These are phyloP conservation scores for Leishmania turanica DNA, from an alignment of 208 protist genomes.

Conservation along the genomic window DNA sequence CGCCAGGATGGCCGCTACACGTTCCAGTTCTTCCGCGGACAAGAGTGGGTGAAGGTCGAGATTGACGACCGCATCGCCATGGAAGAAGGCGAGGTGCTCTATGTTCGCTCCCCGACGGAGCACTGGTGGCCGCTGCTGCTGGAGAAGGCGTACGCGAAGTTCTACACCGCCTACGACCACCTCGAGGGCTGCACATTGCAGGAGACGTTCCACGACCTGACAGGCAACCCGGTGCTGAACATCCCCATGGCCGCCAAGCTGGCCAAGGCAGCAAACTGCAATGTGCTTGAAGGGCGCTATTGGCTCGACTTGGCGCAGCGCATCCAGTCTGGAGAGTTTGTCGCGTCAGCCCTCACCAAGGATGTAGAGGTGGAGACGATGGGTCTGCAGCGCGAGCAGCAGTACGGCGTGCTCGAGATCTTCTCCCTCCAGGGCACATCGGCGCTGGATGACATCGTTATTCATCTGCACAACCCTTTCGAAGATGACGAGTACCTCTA, in stretches of 20 bases:
- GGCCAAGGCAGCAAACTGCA: conserved; percentile 62
- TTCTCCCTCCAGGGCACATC: conserved; percentile 76
- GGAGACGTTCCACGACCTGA: conserved; percentile 83
- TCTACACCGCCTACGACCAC: conserved; percentile 77
- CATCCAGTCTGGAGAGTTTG: conserved; percentile 59
- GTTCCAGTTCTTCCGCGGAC: conserved; percentile 84
- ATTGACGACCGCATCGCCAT: conserved; percentile 78
- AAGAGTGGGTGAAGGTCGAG: conserved; percentile 78
- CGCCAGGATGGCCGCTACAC: conserved; percentile 83
- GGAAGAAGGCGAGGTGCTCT: conserved; percentile 61
- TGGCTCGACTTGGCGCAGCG: conserved; percentile 73
- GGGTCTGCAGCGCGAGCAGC: conserved; percentile 73
- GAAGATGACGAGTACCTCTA: conserved; percentile 77
- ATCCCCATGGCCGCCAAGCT: conserved; percentile 69
- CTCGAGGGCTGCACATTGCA: conserved; percentile 66
- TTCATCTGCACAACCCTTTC: conserved; percentile 82
- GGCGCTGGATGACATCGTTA: conserved; percentile 55
- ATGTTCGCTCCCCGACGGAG: conserved; percentile 65
- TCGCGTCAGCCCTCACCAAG: conserved; percentile 60
- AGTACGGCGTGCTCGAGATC: conserved; percentile 83
- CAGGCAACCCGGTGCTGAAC: conserved; percentile 78
- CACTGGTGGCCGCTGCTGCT: conserved; percentile 87
- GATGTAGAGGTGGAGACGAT: conserved; percentile 58
- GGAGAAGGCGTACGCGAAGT: conserved; percentile 93
- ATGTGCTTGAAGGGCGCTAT: conserved; percentile 41